Conservation (phyloP, 2,329 filamentous ascomycete species). For the Cercospora nicotianae region DNA sequence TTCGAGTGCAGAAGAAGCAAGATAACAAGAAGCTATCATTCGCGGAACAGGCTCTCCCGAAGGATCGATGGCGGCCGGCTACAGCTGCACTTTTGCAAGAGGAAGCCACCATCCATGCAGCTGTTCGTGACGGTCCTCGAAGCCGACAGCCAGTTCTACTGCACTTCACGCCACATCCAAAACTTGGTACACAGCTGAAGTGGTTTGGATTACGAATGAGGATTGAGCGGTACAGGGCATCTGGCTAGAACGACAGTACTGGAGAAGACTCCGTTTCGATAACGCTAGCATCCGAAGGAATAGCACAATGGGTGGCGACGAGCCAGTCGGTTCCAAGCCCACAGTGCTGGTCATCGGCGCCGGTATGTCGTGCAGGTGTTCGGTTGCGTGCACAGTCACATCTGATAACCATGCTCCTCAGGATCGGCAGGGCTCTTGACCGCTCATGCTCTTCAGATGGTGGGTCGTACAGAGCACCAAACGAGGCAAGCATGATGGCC, state of each 20-base stretch:
- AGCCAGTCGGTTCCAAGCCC: conserved; percentile 1
- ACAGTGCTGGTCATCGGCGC: conserved; percentile 23
- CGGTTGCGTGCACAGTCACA: not conserved
- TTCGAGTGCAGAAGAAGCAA: conserved; percentile 1
- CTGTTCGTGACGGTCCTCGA: not conserved
- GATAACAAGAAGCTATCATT: not conserved
- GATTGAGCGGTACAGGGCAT: not conserved
- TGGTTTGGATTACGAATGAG: not conserved
- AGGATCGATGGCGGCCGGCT: not conserved
- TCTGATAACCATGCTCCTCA: conserved; percentile 14
- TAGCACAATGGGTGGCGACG: conserved; percentile 7
- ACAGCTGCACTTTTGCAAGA: not conserved
- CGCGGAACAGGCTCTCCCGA: not conserved
- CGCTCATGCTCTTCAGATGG: conserved; percentile 26
- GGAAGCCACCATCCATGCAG: not conserved
- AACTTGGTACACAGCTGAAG: not conserved
- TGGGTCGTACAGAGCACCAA: not conserved
- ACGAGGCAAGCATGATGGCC: too few species aligned
- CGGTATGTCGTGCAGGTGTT: conserved; percentile 13
- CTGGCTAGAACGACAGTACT: not conserved
- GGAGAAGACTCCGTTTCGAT: not conserved
- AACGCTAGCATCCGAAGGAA: not conserved
- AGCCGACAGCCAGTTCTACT: not conserved
- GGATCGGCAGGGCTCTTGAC: conserved; percentile 25
- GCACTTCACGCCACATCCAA: not conserved